Percentiles rank a stretch among this genome's conserved stretches.
Evolutionary conservation across 1,284 basidiomycete genomes (phyloP).

Genomic region (Fomes fomentarius): DNA sequence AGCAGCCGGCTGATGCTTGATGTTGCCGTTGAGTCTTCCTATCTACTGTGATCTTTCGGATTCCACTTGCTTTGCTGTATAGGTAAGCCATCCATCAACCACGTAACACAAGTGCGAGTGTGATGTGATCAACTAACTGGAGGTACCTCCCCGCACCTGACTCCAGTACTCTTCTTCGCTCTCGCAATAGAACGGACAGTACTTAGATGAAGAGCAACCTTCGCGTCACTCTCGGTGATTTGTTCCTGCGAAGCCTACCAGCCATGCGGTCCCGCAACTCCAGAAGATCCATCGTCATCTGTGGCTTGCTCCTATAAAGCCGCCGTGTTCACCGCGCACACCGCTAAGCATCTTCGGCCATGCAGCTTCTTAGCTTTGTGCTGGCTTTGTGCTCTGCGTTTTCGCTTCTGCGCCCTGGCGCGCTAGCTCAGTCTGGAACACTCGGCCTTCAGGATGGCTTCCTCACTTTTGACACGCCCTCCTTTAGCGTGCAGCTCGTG

Average conservation of each 20-base stretch:
- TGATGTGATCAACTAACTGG: too few species aligned
- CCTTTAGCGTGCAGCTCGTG: constrained; percentile 51
- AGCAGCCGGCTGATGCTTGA: too few species aligned
- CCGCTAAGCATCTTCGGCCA: neutral
- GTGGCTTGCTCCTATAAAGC: constrained; percentile 1
- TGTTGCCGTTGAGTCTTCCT: too few species aligned
- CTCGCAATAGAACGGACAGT: too few species aligned
- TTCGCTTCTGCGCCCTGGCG: neutral
- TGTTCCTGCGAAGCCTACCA: neutral
- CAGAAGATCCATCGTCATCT: neutral
- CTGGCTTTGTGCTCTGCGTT: neutral
- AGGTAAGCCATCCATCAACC: too few species aligned
- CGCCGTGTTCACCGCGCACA: neutral
- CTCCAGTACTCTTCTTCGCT: too few species aligned
- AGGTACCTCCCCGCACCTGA: too few species aligned
- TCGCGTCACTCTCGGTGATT: neutral
- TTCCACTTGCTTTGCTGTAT: too few species aligned
- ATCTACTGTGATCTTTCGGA: too few species aligned
- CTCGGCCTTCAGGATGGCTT: constrained; percentile 54
- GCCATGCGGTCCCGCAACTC: constrained; percentile 4
- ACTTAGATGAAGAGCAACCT: too few species aligned
- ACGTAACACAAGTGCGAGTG: too few species aligned
- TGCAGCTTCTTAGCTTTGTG: neutral
- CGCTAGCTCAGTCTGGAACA: constrained; percentile 23
- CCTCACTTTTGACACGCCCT: constrained; percentile 46